Base-by-base conservation (phyloP, 2,329 filamentous ascomycete genomes). In the Paecilomyces variotii region DNA sequence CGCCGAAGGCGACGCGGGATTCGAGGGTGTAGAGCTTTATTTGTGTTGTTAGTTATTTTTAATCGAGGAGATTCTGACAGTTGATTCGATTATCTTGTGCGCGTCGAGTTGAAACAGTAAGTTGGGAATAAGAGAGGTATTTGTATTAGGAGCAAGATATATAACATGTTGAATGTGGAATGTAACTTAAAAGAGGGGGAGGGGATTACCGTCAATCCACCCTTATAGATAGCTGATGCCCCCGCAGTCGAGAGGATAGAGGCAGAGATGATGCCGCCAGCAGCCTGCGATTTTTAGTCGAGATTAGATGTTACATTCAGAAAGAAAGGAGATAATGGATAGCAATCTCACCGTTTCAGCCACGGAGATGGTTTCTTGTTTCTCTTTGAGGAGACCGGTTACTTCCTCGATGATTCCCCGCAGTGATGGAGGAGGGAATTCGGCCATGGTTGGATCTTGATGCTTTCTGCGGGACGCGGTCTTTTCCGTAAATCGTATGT, bases 241-340 rank as follows among this genome's bases (percentile, higher is more conserved):
- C 85, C 85, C 0, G 84, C 82, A 14, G 76, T 79, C 57, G 82
- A 79, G 59, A 87, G 79, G 24, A 87, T 73, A 50, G 80, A 76
- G 27, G 83, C 80, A 53, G 82, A 84, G 59, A 87, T 81, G 30
- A 88, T 77, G 12, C 85, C 85, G 34, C 85, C 85, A 7, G 84
- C 82, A 54, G 84, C 84, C 80, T 83, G 58, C 3, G 52, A 54
- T 30, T 3, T 19, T 26, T 51, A 34, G 39, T 55, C 27, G 53
- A 56, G 25, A 39, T 55, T 34, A 50, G 39, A 24, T 27, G n/a
- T 26, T 14, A 14, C 14, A 27, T 28, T 52, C 10, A 19, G 12
- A 26, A 52, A 12, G 2, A 11, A 27, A 12, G 14, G 7, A 27
- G 50, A 52, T 52, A 3, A 11, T 50, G 27, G 50, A 26, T 10